Conservation (phyloP, 805 yeast genomes). For the Scheffersomyces ergatensis region DNA sequence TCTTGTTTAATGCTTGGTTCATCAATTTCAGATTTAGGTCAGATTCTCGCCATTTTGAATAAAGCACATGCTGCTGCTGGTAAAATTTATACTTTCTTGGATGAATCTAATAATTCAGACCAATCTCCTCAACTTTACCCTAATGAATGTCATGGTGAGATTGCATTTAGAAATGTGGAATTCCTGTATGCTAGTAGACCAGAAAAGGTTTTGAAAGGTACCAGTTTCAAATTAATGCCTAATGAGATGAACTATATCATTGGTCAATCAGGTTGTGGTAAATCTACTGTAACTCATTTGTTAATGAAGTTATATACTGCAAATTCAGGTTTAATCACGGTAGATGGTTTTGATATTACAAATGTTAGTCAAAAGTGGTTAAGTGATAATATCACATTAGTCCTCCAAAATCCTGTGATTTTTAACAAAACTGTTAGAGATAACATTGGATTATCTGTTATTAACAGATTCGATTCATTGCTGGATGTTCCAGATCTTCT, state of each 20-base stretch:
- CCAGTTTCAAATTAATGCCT: conserved; percentile 35
- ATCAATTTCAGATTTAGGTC: conserved; percentile 52
- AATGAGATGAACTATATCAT: conserved; percentile 59
- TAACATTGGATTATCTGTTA: conserved; percentile 58
- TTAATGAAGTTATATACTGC: conserved; percentile 57
- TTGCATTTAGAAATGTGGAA: conserved; percentile 53
- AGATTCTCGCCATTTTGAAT: conserved; percentile 59
- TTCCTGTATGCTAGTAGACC: conserved; percentile 66
- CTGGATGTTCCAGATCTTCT: conserved; percentile 16
- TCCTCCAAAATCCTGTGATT: conserved; percentile 68
- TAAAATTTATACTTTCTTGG: conserved; percentile 44
- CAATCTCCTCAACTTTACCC: conserved; percentile 9
- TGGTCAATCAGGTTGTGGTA: conserved; percentile 92
- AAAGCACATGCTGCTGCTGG: conserved; percentile 70
- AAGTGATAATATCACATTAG: conserved; percentile 60
- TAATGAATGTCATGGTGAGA: conserved; percentile 38
- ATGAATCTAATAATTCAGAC: conserved; percentile 3
- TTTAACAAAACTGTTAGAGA: conserved; percentile 63
- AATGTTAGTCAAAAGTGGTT: conserved; percentile 51
- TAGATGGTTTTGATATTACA: conserved; percentile 53
- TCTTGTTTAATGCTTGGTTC: conserved; percentile 75
- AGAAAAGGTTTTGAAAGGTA: conserved; percentile 43
- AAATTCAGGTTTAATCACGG: conserved; percentile 50
- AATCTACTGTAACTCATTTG: conserved; percentile 73
- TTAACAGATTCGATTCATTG: conserved; percentile 15